These are phyloP conservation scores for Pisolithus orientalis DNA, from an alignment of 768 basidiomycete species.

Conservation along the genomic window DNA sequence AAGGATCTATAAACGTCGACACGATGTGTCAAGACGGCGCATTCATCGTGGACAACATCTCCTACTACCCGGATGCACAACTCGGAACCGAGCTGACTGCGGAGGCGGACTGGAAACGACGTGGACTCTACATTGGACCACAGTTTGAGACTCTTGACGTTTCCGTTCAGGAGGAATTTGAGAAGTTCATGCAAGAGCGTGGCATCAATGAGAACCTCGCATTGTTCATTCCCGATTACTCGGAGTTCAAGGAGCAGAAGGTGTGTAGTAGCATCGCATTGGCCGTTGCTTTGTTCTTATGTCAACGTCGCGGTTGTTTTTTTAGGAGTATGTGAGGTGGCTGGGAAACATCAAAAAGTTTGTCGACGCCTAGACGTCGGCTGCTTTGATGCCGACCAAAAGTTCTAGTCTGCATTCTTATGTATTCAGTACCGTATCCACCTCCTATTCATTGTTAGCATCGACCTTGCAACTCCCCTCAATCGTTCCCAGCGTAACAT, in stretches of 20 bases:
- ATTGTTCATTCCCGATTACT: slow-evolving; percentile 82
- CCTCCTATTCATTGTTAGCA: slow-evolving; percentile 7
- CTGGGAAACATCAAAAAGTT: slow-evolving; percentile 77
- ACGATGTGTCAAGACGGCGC: slow-evolving; percentile 71
- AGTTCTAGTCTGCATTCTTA: background rate
- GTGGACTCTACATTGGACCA: slow-evolving; percentile 90
- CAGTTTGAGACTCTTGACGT: slow-evolving; percentile 91
- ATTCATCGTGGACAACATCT: slow-evolving; percentile 85
- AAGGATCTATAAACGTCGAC: slow-evolving; percentile 74
- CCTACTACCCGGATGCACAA: slow-evolving; percentile 71
- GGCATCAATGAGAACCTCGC: slow-evolving; percentile 82
- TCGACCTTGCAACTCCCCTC: slow-evolving; percentile 20
- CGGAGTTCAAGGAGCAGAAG: slow-evolving; percentile 89
- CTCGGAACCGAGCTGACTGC: slow-evolving; percentile 73
- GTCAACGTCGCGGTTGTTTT: slow-evolving; percentile 6
- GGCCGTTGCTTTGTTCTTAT: background rate
- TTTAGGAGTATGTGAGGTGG: slow-evolving; percentile 90
- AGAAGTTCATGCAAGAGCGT: slow-evolving; percentile 83
- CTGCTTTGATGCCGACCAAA: slow-evolving; percentile 1
- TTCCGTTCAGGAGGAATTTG: slow-evolving; percentile 85
- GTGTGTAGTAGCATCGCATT: slow-evolving; percentile 32
- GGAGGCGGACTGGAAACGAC: slow-evolving; percentile 91
- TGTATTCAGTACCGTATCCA: slow-evolving; percentile 1
- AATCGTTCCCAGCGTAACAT: background rate
- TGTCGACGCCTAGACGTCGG: slow-evolving; percentile 48